phyloP scores from a whole-genome alignment of 495 filamentous ascomycete genomes.

The Podospora pseudocomata region DNA sequence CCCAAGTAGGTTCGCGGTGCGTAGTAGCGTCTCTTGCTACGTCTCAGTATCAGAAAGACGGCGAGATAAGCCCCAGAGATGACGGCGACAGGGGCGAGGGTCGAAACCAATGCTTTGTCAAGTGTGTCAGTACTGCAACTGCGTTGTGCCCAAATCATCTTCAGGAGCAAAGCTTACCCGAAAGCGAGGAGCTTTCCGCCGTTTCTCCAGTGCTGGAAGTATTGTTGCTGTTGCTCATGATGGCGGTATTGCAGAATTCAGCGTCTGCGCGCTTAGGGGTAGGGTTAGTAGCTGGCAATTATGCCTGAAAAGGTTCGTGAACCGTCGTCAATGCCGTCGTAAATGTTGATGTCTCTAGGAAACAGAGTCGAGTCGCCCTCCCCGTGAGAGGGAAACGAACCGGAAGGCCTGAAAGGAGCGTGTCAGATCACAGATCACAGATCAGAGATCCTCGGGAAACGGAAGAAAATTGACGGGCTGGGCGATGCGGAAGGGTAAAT shows the following conservation, averaged over 20 bases:
- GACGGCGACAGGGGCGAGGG: conserved; percentile 65
- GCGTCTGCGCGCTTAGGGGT: conserved; percentile 11
- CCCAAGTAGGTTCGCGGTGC: conserved; percentile 85
- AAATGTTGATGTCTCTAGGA: background rate
- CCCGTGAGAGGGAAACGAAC: background rate
- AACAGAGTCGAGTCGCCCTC: background rate
- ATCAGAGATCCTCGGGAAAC: conserved; percentile 1
- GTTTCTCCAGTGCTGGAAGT: background rate
- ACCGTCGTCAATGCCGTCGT: background rate
- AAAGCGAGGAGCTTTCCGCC: conserved; percentile 21
- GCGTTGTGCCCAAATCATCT: background rate
- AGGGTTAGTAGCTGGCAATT: background rate
- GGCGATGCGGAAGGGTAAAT: background rate
- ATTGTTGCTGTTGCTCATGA: conserved; percentile 11
- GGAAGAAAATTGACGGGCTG: background rate
- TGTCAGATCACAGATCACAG: conserved; percentile 10
- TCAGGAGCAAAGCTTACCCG: conserved; percentile 22
- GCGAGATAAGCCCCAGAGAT: conserved; percentile 60
- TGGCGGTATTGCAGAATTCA: conserved; percentile 23
- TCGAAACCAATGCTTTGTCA: conserved; percentile 56
- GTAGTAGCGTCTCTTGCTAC: conserved; percentile 71
- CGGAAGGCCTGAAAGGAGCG: conserved; percentile 1
- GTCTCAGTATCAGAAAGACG: conserved; percentile 75
- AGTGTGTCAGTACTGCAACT: conserved; percentile 4
- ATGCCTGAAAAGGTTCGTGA: background rate